Evolutionary conservation across 1,284 basidiomycete species (phyloP), one percentile per base, ranked within the genome.

Genomic region (Fereydounia khargensis): DNA sequence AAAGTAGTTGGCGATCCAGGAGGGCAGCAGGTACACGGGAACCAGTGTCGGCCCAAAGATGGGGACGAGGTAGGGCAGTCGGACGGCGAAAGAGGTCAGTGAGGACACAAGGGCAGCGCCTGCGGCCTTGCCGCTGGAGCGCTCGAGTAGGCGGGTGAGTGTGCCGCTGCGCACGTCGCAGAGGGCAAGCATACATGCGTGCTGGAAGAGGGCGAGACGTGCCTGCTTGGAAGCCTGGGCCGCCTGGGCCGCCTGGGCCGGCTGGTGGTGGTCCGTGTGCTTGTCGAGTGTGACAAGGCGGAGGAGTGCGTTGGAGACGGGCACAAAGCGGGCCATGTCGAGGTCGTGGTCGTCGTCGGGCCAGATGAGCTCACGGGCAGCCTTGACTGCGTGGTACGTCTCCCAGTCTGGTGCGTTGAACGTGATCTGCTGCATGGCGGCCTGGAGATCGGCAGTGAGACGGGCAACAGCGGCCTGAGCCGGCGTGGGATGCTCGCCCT

Each of bases 321-420:
- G 16, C 16, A 33, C 31, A 18, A 33, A 33, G 4, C 13, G 7
- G 16, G 8, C 23, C 17, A 61, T 61, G 7, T 27, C 34, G 3
- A 45, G 39, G 11, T 16, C 38, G 14, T 35, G 35, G 22, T 8
- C 35, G 6, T 32, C 30, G 27, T 6, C n/a, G 16, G 54, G 38
- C 88, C 89, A 97, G 19, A 96, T 80, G 34, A 97, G 79, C 73
- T 95, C 88, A 42, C 88, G 80, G 6, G 91, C 89, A 85, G 92
- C 90, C 45, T 87, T 83, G 10, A 89, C 89, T 23, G 84, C 84
- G 72, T 87, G 88, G 3, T 89, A 80, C 0, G 88, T 88, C 54
- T 91, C 86, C 92, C 92, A 97, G 75, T 96, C 88, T 21, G 88
- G 86, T 8, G 89, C 88, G 73, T 97, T 96, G 59, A 97, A 83